These are phyloP conservation scores for Saccharomycopsis lassenensis DNA, from an alignment of 805 yeast species.

Conservation along the genomic window DNA sequence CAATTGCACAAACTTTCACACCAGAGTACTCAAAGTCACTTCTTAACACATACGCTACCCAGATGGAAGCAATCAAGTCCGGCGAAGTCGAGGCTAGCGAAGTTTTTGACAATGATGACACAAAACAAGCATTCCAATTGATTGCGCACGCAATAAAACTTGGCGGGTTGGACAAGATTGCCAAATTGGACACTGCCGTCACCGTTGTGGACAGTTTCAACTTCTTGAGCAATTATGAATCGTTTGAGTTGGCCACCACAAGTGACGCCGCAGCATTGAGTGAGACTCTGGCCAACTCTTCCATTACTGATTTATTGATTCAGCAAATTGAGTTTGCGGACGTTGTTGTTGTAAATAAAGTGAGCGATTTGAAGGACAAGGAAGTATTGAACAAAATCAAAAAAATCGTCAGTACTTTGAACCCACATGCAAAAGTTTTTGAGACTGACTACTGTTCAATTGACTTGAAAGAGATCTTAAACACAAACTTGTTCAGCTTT, in stretches of 20 bases:
- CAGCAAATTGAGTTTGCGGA: conserved; percentile 39
- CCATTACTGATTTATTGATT: conserved; percentile 33
- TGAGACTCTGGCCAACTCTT: conserved; percentile 11
- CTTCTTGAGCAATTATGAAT: conserved; percentile 31
- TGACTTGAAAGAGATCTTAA: conserved; percentile 26
- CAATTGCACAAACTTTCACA: conserved; percentile 39
- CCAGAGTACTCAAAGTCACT: conserved; percentile 30
- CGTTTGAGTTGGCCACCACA: conserved; percentile 19
- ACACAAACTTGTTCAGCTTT: conserved; percentile 30
- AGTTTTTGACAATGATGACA: conserved; percentile 5
- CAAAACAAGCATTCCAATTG: conserved; percentile 20
- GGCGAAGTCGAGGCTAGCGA: conserved; percentile 11
- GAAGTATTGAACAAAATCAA: conserved; percentile 22
- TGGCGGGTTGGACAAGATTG: conserved; percentile 32
- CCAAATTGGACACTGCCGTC: conserved; percentile 35
- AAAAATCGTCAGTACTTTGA: conserved; percentile 27
- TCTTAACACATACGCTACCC: conserved; percentile 18
- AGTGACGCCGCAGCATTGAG: conserved; percentile 7
- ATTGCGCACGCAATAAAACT: conserved; percentile 23
- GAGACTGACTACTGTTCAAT: conserved; percentile 29
- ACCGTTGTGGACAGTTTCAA: conserved; percentile 36
- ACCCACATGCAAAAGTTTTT: conserved; percentile 33
- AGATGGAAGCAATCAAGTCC: conserved; percentile 12
- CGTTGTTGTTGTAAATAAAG: conserved; percentile 33
- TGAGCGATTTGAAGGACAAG: conserved; percentile 23